Percentiles rank a stretch among this genome's conserved stretches.
Conservation (phyloP, 169 alveolate species). For the Eimeria necatrix region DNA sequence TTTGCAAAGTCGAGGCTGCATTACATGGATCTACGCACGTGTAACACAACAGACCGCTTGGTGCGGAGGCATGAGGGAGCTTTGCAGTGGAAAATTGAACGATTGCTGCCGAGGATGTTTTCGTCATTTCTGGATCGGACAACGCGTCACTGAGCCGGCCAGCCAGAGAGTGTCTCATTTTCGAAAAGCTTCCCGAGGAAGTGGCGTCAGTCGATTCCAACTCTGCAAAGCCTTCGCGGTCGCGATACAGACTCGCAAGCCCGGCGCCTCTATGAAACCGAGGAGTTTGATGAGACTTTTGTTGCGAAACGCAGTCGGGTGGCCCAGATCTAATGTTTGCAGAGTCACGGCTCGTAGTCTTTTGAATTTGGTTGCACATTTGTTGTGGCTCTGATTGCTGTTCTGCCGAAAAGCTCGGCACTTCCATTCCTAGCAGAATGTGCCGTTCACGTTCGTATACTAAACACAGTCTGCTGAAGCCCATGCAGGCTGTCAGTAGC, state of each 20-base stretch:
- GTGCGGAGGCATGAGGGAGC: constrained; percentile 58
- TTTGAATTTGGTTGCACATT: not conserved
- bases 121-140: not conserved
- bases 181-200: not conserved
- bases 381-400: not conserved
- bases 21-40: not conserved
- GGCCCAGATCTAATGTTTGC: not conserved
- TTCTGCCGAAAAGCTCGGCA: not conserved
- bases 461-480: constrained; percentile 20
- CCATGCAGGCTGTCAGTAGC: constrained; percentile 50
- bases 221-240: not conserved
- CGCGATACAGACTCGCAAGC: constrained; percentile 67
- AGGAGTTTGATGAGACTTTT: not conserved
- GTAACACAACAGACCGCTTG: constrained; percentile 37
- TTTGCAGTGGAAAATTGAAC: constrained; percentile 1
- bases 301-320: not conserved
- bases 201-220: not conserved
- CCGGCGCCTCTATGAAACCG: constrained; percentile 68
- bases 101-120: not conserved
- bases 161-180: not conserved
- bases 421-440: constrained; percentile 23
- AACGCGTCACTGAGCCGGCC: not conserved
- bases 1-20: not conserved
- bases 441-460: constrained; percentile 47
- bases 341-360: not conserved